Evolutionary conservation across 805 yeast genomes (phyloP), one percentile per base, ranked within the genome.

Genomic region (Kuraishia piskuri): DNA sequence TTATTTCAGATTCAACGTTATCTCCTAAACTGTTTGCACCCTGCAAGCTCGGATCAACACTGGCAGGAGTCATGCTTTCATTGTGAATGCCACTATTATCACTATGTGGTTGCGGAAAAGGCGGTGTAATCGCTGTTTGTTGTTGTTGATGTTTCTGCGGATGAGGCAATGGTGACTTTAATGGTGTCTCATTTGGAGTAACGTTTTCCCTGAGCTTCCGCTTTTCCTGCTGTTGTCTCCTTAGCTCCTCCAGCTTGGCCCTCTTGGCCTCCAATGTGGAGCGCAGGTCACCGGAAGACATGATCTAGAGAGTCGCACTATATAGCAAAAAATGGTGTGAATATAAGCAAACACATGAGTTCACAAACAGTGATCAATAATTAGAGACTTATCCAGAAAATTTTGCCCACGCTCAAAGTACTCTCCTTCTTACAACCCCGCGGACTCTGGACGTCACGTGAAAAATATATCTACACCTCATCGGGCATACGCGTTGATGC

Each of bases 181-280:
- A 14, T 31, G 14, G 8, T 31, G n/a, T 31, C 14, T 31, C 40
- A 12, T 31, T 12, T 14, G 40, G 40, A 3, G 40, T 31, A 31
- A 31, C 14, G 14, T n/a, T 31, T n/a, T 31, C 40, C 17, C 40
- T 31, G 40, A 31, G 40, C 17, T n/a, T 31, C 17, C 40, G 9
- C 40, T 31, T 63, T 53, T 63, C 68, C 51, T 69, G 76, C 31
- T 85, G 62, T 58, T 72, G 75, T 44, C 71, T 72, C 37, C 81
- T 66, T n/a, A 83, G 69, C 62, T 77, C 80, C 31, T 78, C 79
- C 36, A 83, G 63, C 52, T 75, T 71, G 48, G 71, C 75, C 54
- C 73, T 68, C 57, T 82, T 80, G 52, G 78, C 79, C 59, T 82
- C 86, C 47, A 83, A 46, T 2, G 40, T 31, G 14, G 40, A 31